Evolutionary conservation across 2,329 filamentous ascomycete genomes (phyloP), one percentile per base, ranked within the genome.

Genomic region (Claviceps monticola): DNA sequence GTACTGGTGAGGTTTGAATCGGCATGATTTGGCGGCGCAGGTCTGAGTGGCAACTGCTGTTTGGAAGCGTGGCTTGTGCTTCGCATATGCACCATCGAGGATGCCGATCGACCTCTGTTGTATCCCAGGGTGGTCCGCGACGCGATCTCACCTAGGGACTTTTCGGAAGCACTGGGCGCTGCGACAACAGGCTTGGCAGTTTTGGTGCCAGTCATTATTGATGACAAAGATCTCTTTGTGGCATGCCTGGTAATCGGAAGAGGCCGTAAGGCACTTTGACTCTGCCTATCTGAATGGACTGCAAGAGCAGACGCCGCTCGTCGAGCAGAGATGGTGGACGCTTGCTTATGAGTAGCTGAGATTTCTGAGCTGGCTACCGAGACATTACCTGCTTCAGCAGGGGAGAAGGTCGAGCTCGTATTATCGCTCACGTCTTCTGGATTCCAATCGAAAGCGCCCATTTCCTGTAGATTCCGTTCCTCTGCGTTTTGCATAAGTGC

Each of bases 41-140:
- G 53, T 26, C 59, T 63, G 7, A 51, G 23, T 5, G 51, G n/a
- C 37, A 54, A 59, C 19, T 51, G 51, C 26, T 57, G 44, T 17
- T 54, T 53, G 14, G 23, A 36, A n/a, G 54, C 44, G 26, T 58
- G 54, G 34, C 46, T 52, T 48, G 49, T 34, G 45, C 53, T 56
- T 9, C 59, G 59, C 26, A 55, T 60, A 14, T 69, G 68, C 34
- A 77, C 61, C 43, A 74, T 65, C 0, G 73, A 72, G 1, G 72
- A 74, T 4, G 75, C 71, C 4, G 71, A 71, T 37, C 87, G 79
- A 37, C 90, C 89, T 64, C 85, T 88, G 52, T 79, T 86, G 64
- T 95, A 95, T 16, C 90, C 90, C 43, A 95, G 76, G 0, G 89
- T 95, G 51, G 81, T 90, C 56, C 83, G 80, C 1, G 89, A 95